These are phyloP conservation scores for Komagataella phaffii DNA, from an alignment of 805 yeast species.

Conservation along the genomic window DNA sequence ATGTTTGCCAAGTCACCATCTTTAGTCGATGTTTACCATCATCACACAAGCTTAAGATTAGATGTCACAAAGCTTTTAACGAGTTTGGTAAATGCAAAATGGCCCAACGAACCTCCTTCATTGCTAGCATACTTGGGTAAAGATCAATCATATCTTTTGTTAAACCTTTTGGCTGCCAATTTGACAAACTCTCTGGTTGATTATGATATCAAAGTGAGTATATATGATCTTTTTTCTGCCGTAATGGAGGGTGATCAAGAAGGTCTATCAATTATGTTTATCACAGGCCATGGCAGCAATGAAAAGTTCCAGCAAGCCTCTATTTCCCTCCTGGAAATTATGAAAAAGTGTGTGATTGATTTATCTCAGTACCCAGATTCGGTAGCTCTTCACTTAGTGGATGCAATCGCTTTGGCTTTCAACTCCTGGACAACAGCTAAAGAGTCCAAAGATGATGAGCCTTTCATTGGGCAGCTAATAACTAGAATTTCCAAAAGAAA, in stretches of 20 bases:
- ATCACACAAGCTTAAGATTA: conserved; percentile 30
- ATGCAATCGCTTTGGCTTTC: conserved; percentile 60
- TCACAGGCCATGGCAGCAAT: conserved; percentile 42
- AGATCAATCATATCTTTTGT: conserved; percentile 42
- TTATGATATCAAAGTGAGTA: conserved; percentile 33
- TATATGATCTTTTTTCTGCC: conserved; percentile 54
- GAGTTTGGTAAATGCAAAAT: conserved; percentile 37
- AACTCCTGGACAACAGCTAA: conserved; percentile 66
- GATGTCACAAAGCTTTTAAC: conserved; percentile 43
- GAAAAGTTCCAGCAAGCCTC: conserved; percentile 9
- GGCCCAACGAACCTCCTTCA: conserved; percentile 60
- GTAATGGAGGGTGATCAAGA: conserved; percentile 64
- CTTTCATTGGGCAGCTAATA: conserved; percentile 28
- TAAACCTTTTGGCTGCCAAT: conserved; percentile 47
- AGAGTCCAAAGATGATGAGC: conserved; percentile 33
- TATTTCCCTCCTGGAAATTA: conserved; percentile 36
- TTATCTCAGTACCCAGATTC: conserved; percentile 43
- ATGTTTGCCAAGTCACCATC: conserved; percentile 41
- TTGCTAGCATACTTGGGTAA: conserved; percentile 69
- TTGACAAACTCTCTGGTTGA: conserved; percentile 43
- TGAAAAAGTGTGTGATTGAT: conserved; percentile 40
- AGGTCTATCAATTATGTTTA: conserved; percentile 58
- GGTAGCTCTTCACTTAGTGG: conserved; percentile 55
- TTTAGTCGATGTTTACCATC: conserved; percentile 44
- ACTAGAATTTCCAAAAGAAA: conserved; percentile 6